Base-by-base conservation (phyloP, 257 asterid genomes). In the Haberlea rhodopensis region DNA sequence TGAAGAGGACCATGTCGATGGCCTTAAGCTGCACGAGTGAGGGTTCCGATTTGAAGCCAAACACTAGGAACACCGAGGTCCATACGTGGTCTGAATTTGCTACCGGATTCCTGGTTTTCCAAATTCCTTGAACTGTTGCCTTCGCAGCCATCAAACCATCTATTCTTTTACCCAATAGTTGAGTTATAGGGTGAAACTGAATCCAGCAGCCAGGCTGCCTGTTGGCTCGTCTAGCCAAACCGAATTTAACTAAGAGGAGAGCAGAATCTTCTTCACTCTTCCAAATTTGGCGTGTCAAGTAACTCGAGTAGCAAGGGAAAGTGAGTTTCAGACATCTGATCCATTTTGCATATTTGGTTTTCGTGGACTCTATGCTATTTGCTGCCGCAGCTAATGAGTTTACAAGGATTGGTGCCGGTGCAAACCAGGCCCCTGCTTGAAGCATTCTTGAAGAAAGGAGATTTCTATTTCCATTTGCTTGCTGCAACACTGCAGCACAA, bases 21-120 rank as follows among this genome's bases (percentile, higher is more conserved):
- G 98, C 80, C 77, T 85, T 88, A 59, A 91, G 96, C 71, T 83
- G 90, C 24, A 88, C 92, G 0, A 82, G 51, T 0, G 95, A 94
- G 34, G 95, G 85, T 46, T 91, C 95, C 0, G 91, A 79, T 66
- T 83, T 84, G 89, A 84, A 91, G 6, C 98, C 96, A 6, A 91
- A 86, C 0, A 88, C 86, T 3, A 86, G 89, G 76, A 91, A 88
- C 0, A 90, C 91, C n/a, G 91, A 78, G 0, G 95, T 88, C 96
- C 91, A 88, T 19, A 83, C 77, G 53, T 91, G 98, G 73, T 84
- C 91, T 3, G 81, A 59, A 8, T 79, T 82, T 22, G 73, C 20
- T 2, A 46, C 0, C 0, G 89, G 74, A 24, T 79, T 87, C 62
- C 88, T 87, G 20, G 49, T 59, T 69, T 73, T 86, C 49, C 87